A percentile compares a stretch with the other conserved stretches of the same genome.
phyloP scores from a whole-genome alignment of 805 yeast species.

The Ogataea angusta region DNA sequence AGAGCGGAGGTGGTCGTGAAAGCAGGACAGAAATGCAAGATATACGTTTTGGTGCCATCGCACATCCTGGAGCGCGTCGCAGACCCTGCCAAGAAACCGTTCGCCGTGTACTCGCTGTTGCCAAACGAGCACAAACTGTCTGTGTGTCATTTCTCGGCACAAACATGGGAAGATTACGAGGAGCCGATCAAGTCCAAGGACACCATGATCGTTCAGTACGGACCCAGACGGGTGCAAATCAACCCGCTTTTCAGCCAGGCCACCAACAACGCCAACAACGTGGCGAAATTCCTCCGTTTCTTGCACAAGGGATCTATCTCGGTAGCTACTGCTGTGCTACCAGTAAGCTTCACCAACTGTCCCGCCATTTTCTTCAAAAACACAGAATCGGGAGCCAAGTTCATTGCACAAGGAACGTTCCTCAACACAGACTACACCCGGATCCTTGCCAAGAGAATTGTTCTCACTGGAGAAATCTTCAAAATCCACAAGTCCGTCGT shows the following conservation, averaged over 20 bases:
- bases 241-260: slow-evolving; percentile 81
- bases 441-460: slow-evolving; percentile 80
- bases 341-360: slow-evolving; percentile 76
- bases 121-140: slow-evolving; percentile 85
- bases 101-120: slow-evolving; percentile 69
- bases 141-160: slow-evolving; percentile 75
- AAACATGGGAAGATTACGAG: slow-evolving; percentile 87
- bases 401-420: slow-evolving; percentile 89
- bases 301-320: slow-evolving; percentile 72
- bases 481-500: slow-evolving; percentile 91
- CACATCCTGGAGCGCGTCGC: slow-evolving; percentile 41
- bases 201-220: slow-evolving; percentile 81
- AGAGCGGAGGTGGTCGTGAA: slow-evolving; percentile 42
- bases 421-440: slow-evolving; percentile 82
- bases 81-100: slow-evolving; percentile 46
- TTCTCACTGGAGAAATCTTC: slow-evolving; percentile 91
- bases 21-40: slow-evolving; percentile 63
- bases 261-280: slow-evolving; percentile 75
- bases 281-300: slow-evolving; percentile 81
- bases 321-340: slow-evolving; percentile 85
- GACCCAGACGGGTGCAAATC: slow-evolving; percentile 82
- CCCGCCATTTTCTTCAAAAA: slow-evolving; percentile 83
- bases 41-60: slow-evolving; percentile 59
- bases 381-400: slow-evolving; percentile 47
- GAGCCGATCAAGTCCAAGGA: slow-evolving; percentile 85